phyloP scores from a whole-genome alignment of 2,329 filamentous ascomycete genomes.

The Pseudopithomyces chartarum region DNA sequence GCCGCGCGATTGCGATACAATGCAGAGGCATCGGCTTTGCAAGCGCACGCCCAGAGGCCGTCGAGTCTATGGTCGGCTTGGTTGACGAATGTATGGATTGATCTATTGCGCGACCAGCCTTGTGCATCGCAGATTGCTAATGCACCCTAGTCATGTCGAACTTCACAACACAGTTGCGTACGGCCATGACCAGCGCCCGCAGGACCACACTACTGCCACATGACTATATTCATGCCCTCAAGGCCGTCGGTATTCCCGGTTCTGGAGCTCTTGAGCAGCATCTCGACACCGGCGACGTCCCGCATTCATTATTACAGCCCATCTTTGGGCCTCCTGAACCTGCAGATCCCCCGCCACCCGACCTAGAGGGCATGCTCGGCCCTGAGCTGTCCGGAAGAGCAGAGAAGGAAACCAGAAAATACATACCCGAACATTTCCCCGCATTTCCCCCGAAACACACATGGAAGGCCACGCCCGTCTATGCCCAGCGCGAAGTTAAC shows the following conservation, averaged over 20 bases:
- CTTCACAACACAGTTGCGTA: slow-evolving; percentile 59
- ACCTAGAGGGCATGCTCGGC: slow-evolving; percentile 57
- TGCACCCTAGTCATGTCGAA: slow-evolving; percentile 56
- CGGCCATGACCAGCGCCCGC: slow-evolving; percentile 63
- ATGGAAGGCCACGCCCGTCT: slow-evolving; percentile 65
- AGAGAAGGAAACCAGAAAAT: slow-evolving; percentile 54
- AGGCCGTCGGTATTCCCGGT: slow-evolving; percentile 45
- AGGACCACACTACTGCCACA: slow-evolving; percentile 61
- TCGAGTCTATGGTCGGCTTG: slow-evolving; percentile 60
- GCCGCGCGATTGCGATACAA: slow-evolving; percentile 59
- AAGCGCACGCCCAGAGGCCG: slow-evolving; percentile 57
- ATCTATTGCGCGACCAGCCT: slow-evolving; percentile 17
- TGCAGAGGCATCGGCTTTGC: slow-evolving; percentile 61
- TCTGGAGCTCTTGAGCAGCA: slow-evolving; percentile 48
- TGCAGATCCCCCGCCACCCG: slow-evolving; percentile 46
- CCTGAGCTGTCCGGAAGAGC: slow-evolving; percentile 55
- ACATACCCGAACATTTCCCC: slow-evolving; percentile 66
- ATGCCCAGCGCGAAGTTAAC: slow-evolving; percentile 63
- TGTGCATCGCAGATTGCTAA: slow-evolving; percentile 19
- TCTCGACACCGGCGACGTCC: slow-evolving; percentile 47
- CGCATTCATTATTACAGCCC: slow-evolving; percentile 44
- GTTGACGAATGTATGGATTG: slow-evolving; percentile 63
- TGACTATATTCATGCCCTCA: slow-evolving; percentile 62
- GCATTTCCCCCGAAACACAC: slow-evolving; percentile 67
- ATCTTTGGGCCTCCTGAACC: slow-evolving; percentile 49